Evolutionary conservation across 225 moss, liverwort and hornwort species (phyloP).

Genomic region (Sphagnum tenellum): DNA sequence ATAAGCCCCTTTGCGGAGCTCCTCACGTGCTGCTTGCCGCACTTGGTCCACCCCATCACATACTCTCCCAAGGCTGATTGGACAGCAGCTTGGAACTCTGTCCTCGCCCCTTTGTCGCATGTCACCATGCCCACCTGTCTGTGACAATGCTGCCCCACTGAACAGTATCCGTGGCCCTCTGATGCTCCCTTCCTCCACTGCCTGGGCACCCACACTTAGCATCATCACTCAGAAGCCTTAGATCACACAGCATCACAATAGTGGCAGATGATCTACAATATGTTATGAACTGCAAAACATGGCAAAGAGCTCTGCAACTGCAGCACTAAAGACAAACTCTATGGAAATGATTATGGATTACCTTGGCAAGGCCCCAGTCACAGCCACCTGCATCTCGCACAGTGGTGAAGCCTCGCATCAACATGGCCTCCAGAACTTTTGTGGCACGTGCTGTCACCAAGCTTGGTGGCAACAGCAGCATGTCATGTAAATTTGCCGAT

Average conservation of each 20-base stretch:
- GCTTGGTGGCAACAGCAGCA: slow-evolving; percentile 38
- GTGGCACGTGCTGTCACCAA: slow-evolving; percentile 43
- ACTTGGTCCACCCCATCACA: slow-evolving; percentile 48
- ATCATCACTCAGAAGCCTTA: too few relatives aligned
- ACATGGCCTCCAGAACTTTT: slow-evolving; percentile 25
- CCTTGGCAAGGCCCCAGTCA: slow-evolving; percentile 62
- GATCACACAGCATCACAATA: too few relatives aligned
- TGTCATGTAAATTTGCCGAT: slow-evolving; percentile 47
- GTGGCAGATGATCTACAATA: too few relatives aligned
- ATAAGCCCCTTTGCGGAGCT: slow-evolving; percentile 46
- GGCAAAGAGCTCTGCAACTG: too few relatives aligned
- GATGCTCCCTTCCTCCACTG: slow-evolving; percentile 50
- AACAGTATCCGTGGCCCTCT: slow-evolving; percentile 50
- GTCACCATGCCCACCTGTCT: slow-evolving; percentile 64
- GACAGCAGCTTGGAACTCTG: slow-evolving; percentile 20
- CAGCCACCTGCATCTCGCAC: slow-evolving; percentile 63
- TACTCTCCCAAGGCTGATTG: slow-evolving; percentile 35
- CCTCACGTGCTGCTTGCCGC: slow-evolving; percentile 42
- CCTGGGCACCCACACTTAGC: slow-evolving; percentile 7
- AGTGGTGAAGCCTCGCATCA: slow-evolving; percentile 62
- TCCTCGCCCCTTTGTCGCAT: slow-evolving; percentile 47
- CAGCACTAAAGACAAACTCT: too few relatives aligned
- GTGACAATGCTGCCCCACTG: slow-evolving; percentile 50
- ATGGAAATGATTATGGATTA: background rate
- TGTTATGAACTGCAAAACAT: too few relatives aligned